These are phyloP conservation scores for Fraxinus baroniana DNA, from an alignment of 305 asterid genomes.

Conservation along the genomic window DNA sequence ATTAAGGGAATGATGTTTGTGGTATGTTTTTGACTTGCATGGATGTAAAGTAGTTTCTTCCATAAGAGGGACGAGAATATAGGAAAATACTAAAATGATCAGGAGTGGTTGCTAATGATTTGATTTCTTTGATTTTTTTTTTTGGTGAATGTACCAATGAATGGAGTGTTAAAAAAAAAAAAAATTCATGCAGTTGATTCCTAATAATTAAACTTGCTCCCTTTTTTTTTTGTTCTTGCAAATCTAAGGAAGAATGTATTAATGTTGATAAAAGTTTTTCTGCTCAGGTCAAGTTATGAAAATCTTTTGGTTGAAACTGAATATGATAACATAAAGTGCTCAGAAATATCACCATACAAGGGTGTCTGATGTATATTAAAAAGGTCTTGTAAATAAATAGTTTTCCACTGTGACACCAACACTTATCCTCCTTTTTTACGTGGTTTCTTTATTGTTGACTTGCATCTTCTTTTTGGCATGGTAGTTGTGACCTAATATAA, in stretches of 20 bases:
- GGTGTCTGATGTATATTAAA: background rate
- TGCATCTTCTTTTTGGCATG: background rate
- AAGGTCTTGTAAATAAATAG: background rate
- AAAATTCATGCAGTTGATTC: background rate
- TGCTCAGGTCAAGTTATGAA: background rate
- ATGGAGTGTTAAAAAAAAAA: background rate
- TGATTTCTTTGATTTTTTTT: background rate
- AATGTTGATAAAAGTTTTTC: background rate
- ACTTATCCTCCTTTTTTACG: background rate
- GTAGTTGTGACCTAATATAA: background rate
- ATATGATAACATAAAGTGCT: slow-evolving; percentile 2
- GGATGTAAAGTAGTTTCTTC: background rate
- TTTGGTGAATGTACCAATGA: background rate
- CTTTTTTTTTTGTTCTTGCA: background rate
- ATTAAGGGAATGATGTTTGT: background rate
- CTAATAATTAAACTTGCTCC: background rate
- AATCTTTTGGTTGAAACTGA: background rate
- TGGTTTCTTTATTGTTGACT: background rate
- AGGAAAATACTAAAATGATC: background rate
- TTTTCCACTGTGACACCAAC: background rate
- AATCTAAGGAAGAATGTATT: background rate
- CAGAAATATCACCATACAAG: background rate
- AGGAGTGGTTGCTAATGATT: background rate
- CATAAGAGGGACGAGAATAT: background rate
- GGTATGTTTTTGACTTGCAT: background rate